phyloP scores from a whole-genome alignment of 2,329 filamentous ascomycete genomes.

The Phaeoacremonium minimum region DNA sequence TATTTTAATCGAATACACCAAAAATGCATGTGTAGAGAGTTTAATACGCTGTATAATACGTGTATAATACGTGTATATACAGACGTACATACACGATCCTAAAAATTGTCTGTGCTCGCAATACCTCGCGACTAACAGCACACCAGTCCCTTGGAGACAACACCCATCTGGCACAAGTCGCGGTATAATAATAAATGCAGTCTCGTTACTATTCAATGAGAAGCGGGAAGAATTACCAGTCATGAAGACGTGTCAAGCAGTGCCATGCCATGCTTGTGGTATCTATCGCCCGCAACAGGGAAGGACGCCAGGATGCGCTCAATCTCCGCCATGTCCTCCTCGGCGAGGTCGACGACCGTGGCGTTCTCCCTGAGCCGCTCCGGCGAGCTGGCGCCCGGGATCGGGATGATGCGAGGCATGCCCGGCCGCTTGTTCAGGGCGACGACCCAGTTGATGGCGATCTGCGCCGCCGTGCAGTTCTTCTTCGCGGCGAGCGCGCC shows the following conservation, averaged over 20 bases:
- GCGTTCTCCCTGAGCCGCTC: constrained; percentile 58
- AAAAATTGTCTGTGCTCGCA: too few species aligned
- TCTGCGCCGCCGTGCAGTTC: constrained; percentile 55
- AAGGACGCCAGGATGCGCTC: constrained; percentile 44
- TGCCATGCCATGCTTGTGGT: constrained; percentile 20
- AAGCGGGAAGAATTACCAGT: too few species aligned
- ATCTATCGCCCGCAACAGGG: constrained; percentile 42
- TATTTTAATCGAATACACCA: too few species aligned
- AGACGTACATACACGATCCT: too few species aligned
- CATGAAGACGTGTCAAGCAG: constrained; percentile 6
- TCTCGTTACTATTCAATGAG: too few species aligned
- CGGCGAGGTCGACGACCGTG: constrained; percentile 40
- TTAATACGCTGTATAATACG: too few species aligned
- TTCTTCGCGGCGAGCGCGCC: constrained; percentile 56
- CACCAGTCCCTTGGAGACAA: too few species aligned
- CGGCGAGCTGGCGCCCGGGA: constrained; percentile 58
- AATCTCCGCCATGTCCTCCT: constrained; percentile 46
- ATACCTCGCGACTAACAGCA: too few species aligned
- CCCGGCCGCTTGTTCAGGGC: constrained; percentile 44
- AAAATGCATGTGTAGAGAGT: too few species aligned
- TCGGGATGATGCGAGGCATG: constrained; percentile 57
- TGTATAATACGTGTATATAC: too few species aligned
- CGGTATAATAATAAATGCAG: too few species aligned
- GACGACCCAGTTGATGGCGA: constrained; percentile 62
- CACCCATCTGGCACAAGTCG: too few species aligned